A percentile compares a stretch with the other conserved stretches of the same genome.
phyloP scores from a whole-genome alignment of 345 rosid species.

The Sonneratia caseolaris region DNA sequence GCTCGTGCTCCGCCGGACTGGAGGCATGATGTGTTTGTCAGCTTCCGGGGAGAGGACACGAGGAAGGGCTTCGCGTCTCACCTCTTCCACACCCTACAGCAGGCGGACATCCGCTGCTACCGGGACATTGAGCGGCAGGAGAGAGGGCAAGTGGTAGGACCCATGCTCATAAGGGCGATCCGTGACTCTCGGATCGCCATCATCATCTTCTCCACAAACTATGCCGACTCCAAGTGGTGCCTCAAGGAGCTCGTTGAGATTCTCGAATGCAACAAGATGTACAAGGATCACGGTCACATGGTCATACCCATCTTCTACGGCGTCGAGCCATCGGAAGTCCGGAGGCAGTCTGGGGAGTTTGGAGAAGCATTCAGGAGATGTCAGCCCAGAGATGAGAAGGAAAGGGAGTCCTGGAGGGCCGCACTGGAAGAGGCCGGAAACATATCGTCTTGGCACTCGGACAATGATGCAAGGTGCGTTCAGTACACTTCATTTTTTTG shows the following conservation, averaged over 20 bases:
- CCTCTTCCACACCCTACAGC: slow-evolving; percentile 1
- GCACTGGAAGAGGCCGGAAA: slow-evolving; percentile 5
- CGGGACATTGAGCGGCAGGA: slow-evolving; percentile 1
- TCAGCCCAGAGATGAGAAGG: not conserved
- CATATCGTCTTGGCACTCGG: slow-evolving; percentile 3
- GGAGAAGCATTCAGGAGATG: slow-evolving; percentile 4
- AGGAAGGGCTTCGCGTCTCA: slow-evolving; percentile 8
- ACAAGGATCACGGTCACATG: not conserved
- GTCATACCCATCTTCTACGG: slow-evolving; percentile 6
- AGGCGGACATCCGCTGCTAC: slow-evolving; percentile 7
- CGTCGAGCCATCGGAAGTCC: slow-evolving; percentile 4
- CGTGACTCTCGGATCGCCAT: slow-evolving; percentile 1
- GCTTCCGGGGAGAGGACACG: slow-evolving; percentile 7
- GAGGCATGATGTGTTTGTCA: slow-evolving; percentile 7
- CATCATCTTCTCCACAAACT: slow-evolving; percentile 6
- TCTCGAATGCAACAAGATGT: not conserved
- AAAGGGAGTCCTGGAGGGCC: slow-evolving; percentile 3
- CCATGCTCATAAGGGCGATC: not conserved
- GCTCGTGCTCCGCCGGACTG: not conserved
- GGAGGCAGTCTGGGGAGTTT: slow-evolving; percentile 4
- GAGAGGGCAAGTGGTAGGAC: slow-evolving; percentile 1
- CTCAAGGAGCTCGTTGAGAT: slow-evolving; percentile 10
- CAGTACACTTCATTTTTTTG: too few relatives aligned
- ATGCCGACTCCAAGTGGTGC: slow-evolving; percentile 11
- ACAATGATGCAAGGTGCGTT: slow-evolving; percentile 5